Evolutionary conservation across 225 moss, liverwort and hornwort genomes (phyloP).

Genomic region (Polytrichum formosum): DNA sequence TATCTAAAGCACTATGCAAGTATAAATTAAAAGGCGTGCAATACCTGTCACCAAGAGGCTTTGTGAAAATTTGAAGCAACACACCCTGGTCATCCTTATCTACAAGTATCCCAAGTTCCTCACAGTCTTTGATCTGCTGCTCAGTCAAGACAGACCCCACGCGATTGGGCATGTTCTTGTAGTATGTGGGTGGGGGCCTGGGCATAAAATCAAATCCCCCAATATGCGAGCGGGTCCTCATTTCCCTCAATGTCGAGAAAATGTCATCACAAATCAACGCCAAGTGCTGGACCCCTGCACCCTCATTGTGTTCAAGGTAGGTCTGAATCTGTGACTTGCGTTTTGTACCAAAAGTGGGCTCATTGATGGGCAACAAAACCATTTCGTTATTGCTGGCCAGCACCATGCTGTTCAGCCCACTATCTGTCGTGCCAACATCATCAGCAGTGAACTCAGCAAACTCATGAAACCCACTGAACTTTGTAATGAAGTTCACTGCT

Average conservation of each 20-base stretch:
- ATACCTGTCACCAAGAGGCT: slow-evolving; percentile 89
- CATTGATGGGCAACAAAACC: slow-evolving; percentile 76
- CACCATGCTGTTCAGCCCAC: slow-evolving; percentile 75
- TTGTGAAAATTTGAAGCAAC: slow-evolving; percentile 83
- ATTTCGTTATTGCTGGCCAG: slow-evolving; percentile 77
- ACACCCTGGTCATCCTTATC: slow-evolving; percentile 84
- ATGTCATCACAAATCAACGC: slow-evolving; percentile 86
- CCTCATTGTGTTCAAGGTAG: slow-evolving; percentile 89
- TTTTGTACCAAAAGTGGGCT: slow-evolving; percentile 68
- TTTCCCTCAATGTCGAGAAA: slow-evolving; percentile 81
- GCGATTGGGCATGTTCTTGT: slow-evolving; percentile 57
- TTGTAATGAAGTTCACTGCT: slow-evolving; percentile 48
- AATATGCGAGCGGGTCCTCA: slow-evolving; percentile 65
- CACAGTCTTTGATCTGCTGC: slow-evolving; percentile 75
- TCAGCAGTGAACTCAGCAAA: slow-evolving; percentile 71
- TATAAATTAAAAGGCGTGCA: not conserved
- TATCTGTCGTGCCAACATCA: slow-evolving; percentile 67
- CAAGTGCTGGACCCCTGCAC: slow-evolving; percentile 80
- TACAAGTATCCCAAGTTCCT: slow-evolving; percentile 88
- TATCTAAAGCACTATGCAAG: no score
- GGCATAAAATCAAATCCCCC: slow-evolving; percentile 97
- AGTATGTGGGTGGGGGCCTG: slow-evolving; percentile 75
- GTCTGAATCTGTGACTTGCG: slow-evolving; percentile 82
- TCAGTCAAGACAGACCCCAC: slow-evolving; percentile 57
- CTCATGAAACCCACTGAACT: slow-evolving; percentile 78